Base-by-base conservation (phyloP, 345 rosid species). In the Sonneratia caseolaris region DNA sequence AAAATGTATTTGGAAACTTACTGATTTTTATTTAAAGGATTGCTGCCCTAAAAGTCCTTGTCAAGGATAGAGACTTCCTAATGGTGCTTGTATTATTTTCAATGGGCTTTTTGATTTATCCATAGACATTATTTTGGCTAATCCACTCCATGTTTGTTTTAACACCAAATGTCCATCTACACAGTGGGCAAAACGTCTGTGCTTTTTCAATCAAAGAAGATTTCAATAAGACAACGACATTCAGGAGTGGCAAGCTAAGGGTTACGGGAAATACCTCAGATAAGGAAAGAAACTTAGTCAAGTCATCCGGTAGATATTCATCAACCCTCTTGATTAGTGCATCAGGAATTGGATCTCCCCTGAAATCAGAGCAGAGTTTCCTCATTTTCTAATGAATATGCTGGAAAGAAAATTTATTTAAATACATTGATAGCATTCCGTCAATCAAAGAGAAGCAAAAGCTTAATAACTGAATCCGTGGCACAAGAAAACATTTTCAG, bases 321-420 rank as follows among this genome's bases (percentile, higher is more conserved):
- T 91, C 84, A 73, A 87, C 89, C 73, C 75, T 87, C 80, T 82
- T 82, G 72, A 90, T 86, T 78, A 94, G 79, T 55, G 76, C 24
- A 57, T 69, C 76, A 68, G 95, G 97, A 77, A 90, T 90, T 4
- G 97, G 95, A 84, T 83, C 84, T 45, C 98, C 98, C 98, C 97
- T 91, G 72, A 72, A 74, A 82, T 42, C 78, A 13, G 66, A 24
- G 35, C 64, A 22, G 2, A 57, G 66, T 61, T 16, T 61, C 16
- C 37, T 61, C 7, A 61, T 35, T 32, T 16, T 61, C 14, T 24
- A 9, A 9, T 1, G 11, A 14, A 61, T 4, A 32, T 32, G 37
- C 66, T 24, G 18, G 37, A 61, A 2, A 61, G 36, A 16, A 61
- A 62, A 13, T 35, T n/a, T 62, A 27, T 62, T 62, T 7, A 32